phyloP scores from a whole-genome alignment of 257 asterid species.

The Linaria vulgaris region DNA sequence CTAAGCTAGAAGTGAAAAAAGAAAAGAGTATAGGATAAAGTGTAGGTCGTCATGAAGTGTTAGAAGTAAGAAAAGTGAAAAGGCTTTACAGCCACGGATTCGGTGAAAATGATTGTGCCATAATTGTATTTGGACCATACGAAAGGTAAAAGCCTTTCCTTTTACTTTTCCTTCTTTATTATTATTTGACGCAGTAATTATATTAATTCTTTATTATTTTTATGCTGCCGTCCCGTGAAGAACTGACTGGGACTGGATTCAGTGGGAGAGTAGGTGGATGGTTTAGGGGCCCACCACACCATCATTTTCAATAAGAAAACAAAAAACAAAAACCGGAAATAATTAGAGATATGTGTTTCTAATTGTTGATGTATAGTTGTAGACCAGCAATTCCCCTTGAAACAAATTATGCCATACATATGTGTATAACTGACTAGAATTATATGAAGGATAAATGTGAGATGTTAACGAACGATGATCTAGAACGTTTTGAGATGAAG shows the following conservation, averaged over 20 bases:
- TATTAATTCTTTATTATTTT: not conserved
- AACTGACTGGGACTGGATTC: slow-evolving; percentile 35
- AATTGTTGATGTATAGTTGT: too few relatives aligned
- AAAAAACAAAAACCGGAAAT: too few relatives aligned
- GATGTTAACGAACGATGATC: not conserved
- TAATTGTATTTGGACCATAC: slow-evolving; percentile 48
- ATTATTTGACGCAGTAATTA: slow-evolving; percentile 4
- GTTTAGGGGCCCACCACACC: slow-evolving; percentile 38
- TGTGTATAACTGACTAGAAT: not conserved
- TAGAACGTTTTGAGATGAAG: not conserved
- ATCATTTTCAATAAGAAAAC: slow-evolving; percentile 25
- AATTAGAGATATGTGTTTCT: too few relatives aligned
- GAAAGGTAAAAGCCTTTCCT: not conserved
- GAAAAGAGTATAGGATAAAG: not conserved
- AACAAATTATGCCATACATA: not conserved
- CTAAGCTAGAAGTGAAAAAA: not conserved
- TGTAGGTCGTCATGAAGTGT: slow-evolving; percentile 44
- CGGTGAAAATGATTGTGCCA: slow-evolving; percentile 74
- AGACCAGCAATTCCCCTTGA: not conserved
- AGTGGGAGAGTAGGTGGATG: slow-evolving; percentile 60
- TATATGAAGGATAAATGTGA: too few relatives aligned
- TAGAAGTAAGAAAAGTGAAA: slow-evolving; percentile 49
- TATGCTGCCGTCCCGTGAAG: slow-evolving; percentile 74
- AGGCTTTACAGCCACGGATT: slow-evolving; percentile 64
- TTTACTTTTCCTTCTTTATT: not conserved